Conservation (phyloP, 192 early-diverging fungal genomes). For the Kappamyces sp. region DNA sequence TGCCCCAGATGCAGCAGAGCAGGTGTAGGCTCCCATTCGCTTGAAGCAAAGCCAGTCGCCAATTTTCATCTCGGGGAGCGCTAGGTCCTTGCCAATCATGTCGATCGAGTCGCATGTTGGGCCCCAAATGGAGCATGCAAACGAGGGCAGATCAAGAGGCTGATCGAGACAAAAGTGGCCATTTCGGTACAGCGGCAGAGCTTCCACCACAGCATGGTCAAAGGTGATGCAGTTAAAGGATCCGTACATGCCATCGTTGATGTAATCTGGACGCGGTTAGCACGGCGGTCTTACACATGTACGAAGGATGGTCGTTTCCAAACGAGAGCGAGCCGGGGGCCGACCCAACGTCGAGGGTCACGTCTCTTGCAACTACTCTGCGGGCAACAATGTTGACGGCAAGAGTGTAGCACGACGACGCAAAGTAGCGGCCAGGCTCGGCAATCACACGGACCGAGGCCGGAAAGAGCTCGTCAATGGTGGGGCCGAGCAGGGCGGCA, state of each 20-base stretch:
- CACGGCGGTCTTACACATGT: slow-evolving; percentile 50
- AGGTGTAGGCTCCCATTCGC: slow-evolving; percentile 97
- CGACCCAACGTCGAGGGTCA: slow-evolving; percentile 1
- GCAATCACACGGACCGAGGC: slow-evolving; percentile 87
- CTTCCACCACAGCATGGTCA: slow-evolving; percentile 78
- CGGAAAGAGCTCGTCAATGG: slow-evolving; percentile 77
- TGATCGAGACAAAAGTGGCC: slow-evolving; percentile 28
- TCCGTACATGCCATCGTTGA: slow-evolving; percentile 98
- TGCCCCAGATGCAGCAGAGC: slow-evolving; percentile 60
- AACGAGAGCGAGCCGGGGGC: slow-evolving; percentile 11
- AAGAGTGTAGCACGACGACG: slow-evolving; percentile 86
- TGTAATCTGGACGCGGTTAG: slow-evolving; percentile 57
- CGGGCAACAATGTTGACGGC: slow-evolving; percentile 91
- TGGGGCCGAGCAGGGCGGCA: slow-evolving; percentile 66
- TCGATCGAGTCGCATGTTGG: slow-evolving; percentile 99
- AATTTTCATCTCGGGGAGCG: slow-evolving; percentile 76
- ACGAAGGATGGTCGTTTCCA: slow-evolving; percentile 43
- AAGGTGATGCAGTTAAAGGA: slow-evolving; percentile 98
- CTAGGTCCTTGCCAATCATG: slow-evolving; percentile 63
- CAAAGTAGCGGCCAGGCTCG: slow-evolving; percentile 97
- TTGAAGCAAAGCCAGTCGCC: slow-evolving; percentile 96
- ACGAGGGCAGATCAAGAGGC: slow-evolving; percentile 8
- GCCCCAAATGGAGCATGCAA: slow-evolving; percentile 80
- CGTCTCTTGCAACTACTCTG: slow-evolving; percentile 59
- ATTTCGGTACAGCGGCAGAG: slow-evolving; percentile 56